Evolutionary conservation across 257 asterid genomes (phyloP), one percentile per base, ranked within the genome.

Genomic region (Handroanthus guayacan): DNA sequence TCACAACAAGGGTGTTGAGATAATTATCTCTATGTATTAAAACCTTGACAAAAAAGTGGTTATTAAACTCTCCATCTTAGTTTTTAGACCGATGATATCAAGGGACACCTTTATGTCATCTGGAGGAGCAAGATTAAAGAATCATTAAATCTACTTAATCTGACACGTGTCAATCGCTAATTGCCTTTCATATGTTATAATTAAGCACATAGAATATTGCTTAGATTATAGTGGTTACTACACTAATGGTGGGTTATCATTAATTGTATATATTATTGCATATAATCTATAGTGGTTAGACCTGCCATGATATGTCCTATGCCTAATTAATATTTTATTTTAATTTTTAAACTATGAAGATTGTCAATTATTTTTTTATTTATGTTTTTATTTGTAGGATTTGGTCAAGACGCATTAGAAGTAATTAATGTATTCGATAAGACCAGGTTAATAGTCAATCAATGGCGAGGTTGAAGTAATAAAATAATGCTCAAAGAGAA

Each of bases 261-360:
- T 57, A 67, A 39, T 20, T 37, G 36, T n/a, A 10, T 52, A 52
- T 16, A 38, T 1, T 2, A 48, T 50, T 44, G 12, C 25, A 13
- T 68, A 61, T 43, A 37, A 34, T 34, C 12, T 7, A 54, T 54
- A 54, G 81, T 69, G 37, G 76, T 77, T 77, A 76, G 62, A 68
- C 68, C 80, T 67, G 69, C 75, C 20, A 9, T 48, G 43, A 41
- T 68, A 18, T 16, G 61, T 54, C 16, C 61, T 18, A 54, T 62
- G 63, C 38, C 67, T 62, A 62, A 36, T 61, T 64, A 18, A 6
- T 39, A 6, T 41, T 6, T n/a, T 12, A 8, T 62, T 36, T 16
- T 2, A 5, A 6, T 20, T 17, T 64, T 39, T 60, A 5, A 9
- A 57, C 38, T 38, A 37, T 6, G 17, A 12, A 50, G 63, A 34